Evolutionary conservation across 768 basidiomycete genomes (phyloP).

Genomic region (Agaricus subrufescens): DNA sequence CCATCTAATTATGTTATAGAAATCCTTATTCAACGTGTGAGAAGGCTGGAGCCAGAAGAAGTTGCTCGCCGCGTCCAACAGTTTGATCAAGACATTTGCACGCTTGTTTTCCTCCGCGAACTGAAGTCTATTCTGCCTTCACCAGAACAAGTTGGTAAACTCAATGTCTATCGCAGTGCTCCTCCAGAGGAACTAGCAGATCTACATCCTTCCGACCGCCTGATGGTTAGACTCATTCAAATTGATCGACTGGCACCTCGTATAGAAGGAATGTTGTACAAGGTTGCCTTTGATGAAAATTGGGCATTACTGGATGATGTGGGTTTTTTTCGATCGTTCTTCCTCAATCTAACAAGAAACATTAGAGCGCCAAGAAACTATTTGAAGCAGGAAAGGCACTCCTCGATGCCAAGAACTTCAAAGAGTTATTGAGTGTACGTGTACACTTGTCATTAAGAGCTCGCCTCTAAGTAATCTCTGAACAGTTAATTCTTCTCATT

Average conservation of each 20-base stretch:
- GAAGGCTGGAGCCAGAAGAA: conserved; percentile 81
- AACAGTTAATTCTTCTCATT: conserved; percentile 84
- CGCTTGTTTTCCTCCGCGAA: conserved; percentile 85
- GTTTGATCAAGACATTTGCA: conserved; percentile 85
- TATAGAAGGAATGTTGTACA: conserved; percentile 95
- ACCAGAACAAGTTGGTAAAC: conserved; percentile 87
- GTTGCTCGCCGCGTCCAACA: conserved; percentile 79
- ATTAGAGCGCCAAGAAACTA: conserved; percentile 75
- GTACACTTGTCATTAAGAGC: not conserved
- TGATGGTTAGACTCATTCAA: conserved; percentile 96
- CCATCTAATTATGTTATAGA: conserved; percentile 40
- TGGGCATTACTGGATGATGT: conserved; percentile 82
- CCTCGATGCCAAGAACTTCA: conserved; percentile 81
- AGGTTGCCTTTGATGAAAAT: conserved; percentile 82
- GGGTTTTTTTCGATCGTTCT: conserved; percentile 16
- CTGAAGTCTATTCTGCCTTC: conserved; percentile 85
- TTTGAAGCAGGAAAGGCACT: conserved; percentile 77
- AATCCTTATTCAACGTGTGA: conserved; percentile 86
- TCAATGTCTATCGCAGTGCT: conserved; percentile 86
- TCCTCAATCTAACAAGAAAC: conserved; percentile 7
- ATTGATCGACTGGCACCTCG: conserved; percentile 85
- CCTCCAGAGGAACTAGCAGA: conserved; percentile 79
- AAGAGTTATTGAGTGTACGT: conserved; percentile 80
- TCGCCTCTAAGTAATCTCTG: not conserved
- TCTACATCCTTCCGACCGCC: conserved; percentile 90